Base-by-base conservation (phyloP, 495 filamentous ascomycete genomes). In the Penicillium herquei region DNA sequence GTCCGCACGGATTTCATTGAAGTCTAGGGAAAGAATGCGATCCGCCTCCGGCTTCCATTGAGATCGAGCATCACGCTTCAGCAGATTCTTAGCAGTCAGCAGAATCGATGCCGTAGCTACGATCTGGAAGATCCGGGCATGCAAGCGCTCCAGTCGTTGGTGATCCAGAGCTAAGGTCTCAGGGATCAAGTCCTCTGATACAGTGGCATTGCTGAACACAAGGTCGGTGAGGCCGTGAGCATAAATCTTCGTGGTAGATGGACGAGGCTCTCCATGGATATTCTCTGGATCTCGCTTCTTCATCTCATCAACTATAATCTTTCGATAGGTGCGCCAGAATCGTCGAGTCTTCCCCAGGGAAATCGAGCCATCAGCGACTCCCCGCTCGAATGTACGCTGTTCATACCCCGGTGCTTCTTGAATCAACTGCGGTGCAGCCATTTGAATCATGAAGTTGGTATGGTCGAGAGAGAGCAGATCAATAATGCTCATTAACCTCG, bases 391-490 rank as follows among this genome's bases (percentile, higher is more conserved):
- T 12, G 78, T 79, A 51, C 86, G 82, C 31, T 87, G 78, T 68
- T 98, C 94, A 68, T 98, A 97, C 0, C 83, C 81, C 0, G 85
- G 75, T 3, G 89, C 89, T 57, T 96, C 86, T 55, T 90, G 82
- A 44, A 96, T 86, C 30, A 98, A 84, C 34, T 84, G 82, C 2
- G 91, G 91, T 0, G 91, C 91, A 0, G 87, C 85, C 33, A 89
- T 75, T 63, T 87, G 87, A 10, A 98, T 80, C 70, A 96, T 83
- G 63, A 94, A 98, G 67, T 98, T 98, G 7, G 92, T 89, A 63
- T 97, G 92, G 66, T 98, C 94, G 51, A 97, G 82, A n/a, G 91
- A 87, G 60, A 98, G 84, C 48, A 92, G 80, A 64, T 98, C 91
- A 49, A 97, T 90, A 37, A 95, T 87, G 50, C 86, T 83, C 64